Base-by-base conservation (phyloP, 768 basidiomycete genomes). In the Strobilomyces confusus region DNA sequence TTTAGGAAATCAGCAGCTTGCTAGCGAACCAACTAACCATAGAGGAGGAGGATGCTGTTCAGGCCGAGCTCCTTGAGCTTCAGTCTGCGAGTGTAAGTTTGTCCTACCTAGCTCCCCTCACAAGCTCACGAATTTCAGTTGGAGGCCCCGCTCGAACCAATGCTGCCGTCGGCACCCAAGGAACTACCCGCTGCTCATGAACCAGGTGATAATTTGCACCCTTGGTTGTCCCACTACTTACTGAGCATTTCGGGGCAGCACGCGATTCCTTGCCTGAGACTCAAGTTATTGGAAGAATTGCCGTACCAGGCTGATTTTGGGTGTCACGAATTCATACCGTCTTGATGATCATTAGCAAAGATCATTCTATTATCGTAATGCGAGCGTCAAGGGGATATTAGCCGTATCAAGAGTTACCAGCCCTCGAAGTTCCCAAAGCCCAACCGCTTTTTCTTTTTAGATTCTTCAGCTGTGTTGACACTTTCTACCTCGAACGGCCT, bases 31-130 rank as follows among this genome's bases (percentile, higher is more conserved):
- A 77, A 38, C 78, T 99, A 56, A 86, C 87, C 1, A 67, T 85
- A 13, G 94, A 95, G 42, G 97, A 99, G 43, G 97, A 99, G 66
- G 95, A 97, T 38, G 87, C 85, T 15, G 95, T 99, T 0, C 91
- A 95, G 65, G 76, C 76, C 6, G 97, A 99, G 66, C 75, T 99
- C 25, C 73, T 71, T 25, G 75, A 78, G 47, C 71, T 99, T 13
- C 83, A 95, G 67, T 73, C 69, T 15, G 82, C 83, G 59, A 70
- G 79, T 51, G 86, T 89, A 46, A 54, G 84, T 72, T 48, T 40
- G 29, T 47, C 32, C 22, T 49, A 14, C 11, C 30, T 30, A 4
- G 29, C 17, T 13, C 26, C n/a, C 7, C 29, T 33, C 47, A 19
- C 29, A 25, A 29, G 42, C 53, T 54, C 22, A 55, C n/a, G 15